Conservation (phyloP, 768 basidiomycete genomes). For the Hydnum rufescens region DNA sequence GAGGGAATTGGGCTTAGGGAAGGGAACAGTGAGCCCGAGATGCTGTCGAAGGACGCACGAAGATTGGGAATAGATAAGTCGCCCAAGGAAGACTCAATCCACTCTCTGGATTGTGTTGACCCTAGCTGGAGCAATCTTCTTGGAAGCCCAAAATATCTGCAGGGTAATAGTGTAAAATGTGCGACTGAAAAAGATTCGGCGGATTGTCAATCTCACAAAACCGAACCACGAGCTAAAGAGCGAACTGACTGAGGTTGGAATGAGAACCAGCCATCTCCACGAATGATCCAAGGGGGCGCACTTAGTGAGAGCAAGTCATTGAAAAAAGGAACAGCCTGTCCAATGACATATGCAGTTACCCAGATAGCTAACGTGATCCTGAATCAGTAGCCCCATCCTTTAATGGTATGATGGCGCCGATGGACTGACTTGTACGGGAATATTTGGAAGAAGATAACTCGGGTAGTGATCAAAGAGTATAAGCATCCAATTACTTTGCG, state of each 20-base stretch:
- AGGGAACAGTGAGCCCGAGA: no score
- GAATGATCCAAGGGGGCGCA: neutral
- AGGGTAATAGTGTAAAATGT: neutral
- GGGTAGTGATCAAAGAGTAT: conserved; percentile 10
- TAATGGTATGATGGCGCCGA: conserved; percentile 12
- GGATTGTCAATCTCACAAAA: conserved; percentile 3
- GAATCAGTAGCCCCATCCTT: conserved; percentile 13
- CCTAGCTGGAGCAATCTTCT: no score
- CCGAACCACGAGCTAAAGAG: conserved; percentile 11
- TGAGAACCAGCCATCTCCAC: neutral
- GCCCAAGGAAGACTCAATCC: no score
- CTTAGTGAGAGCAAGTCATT: neutral
- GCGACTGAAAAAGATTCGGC: neutral
- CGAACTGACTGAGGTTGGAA: neutral
- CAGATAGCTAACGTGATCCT: conserved; percentile 11
- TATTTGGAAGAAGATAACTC: conserved; percentile 14
- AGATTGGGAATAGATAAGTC: no score
- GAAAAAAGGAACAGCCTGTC: conserved; percentile 5
- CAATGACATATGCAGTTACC: conserved; percentile 10
- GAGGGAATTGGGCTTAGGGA: no score
- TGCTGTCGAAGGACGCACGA: no score
- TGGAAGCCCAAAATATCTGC: conserved; percentile 10
- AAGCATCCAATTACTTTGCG: neutral
- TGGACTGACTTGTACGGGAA: conserved; percentile 10
- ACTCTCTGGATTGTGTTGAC: no score